Conservation (phyloP, 129 eudicot species). For the Scalesia atractyloides region DNA sequence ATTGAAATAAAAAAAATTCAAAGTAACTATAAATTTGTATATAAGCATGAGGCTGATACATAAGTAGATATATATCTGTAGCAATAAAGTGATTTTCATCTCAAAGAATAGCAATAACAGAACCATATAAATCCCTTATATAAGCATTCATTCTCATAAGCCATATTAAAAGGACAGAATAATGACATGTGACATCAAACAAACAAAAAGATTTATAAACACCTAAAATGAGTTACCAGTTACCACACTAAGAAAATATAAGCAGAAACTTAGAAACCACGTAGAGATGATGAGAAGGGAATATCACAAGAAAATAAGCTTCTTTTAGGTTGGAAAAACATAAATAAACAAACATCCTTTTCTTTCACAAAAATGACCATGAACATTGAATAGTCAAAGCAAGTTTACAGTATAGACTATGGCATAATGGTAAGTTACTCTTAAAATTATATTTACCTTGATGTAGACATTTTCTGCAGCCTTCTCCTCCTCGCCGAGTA, state of each 20-base stretch:
- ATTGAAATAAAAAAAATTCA: neutral
- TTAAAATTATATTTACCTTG: constrained; percentile 47
- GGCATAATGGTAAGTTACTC: neutral
- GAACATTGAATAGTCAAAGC: constrained; percentile 9
- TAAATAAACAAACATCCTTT: neutral
- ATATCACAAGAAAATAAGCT: neutral
- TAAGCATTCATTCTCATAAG: neutral
- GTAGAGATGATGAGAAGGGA: constrained; percentile 2
- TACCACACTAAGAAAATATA: neutral
- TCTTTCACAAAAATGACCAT: neutral
- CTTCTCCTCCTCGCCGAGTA: constrained; percentile 89
- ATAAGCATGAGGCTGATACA: neutral
- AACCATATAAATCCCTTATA: neutral
- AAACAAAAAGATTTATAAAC: neutral
- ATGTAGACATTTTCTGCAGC: constrained; percentile 96
- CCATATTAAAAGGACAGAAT: neutral
- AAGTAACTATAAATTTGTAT: neutral
- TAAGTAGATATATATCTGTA: constrained; percentile 1
- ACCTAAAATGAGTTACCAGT: neutral
- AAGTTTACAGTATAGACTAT: neutral
- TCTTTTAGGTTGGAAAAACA: neutral
- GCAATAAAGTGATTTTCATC: constrained; percentile 5
- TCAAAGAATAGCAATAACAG: neutral
- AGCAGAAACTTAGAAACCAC: constrained; percentile 6
- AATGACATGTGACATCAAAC: neutral